phyloP scores from a whole-genome alignment of 192 early-diverging fungal genomes.

The Backusella parvicylindrica region DNA sequence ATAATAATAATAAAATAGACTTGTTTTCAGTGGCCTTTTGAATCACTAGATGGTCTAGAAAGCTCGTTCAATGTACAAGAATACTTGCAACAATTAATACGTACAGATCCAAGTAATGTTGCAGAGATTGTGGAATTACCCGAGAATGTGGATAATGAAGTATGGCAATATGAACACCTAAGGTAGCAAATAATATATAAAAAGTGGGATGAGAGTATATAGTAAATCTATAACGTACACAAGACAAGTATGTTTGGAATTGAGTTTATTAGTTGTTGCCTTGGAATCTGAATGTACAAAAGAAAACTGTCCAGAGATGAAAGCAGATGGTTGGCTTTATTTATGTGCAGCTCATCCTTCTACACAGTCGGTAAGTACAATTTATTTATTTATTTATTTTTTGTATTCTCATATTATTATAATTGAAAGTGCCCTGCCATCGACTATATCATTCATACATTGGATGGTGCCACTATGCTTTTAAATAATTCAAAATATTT shows the following conservation, averaged over 20 bases:
- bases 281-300: conserved; percentile 76
- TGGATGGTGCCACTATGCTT: conserved; percentile 82
- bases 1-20: conserved; percentile 23
- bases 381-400: neutral
- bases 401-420: neutral
- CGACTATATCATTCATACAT: conserved; percentile 90
- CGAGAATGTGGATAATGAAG: conserved; percentile 47
- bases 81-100: conserved; percentile 74
- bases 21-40: conserved; percentile 44
- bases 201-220: neutral
- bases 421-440: conserved; percentile 75
- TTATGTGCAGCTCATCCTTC: conserved; percentile 87
- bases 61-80: conserved; percentile 73
- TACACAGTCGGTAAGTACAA: conserved; percentile 58
- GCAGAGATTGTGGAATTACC: conserved; percentile 62
- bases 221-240: neutral
- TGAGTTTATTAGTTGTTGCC: conserved; percentile 71
- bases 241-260: conserved; percentile 85
- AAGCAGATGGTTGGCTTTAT: conserved; percentile 87
- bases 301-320: conserved; percentile 86
- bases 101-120: conserved; percentile 60
- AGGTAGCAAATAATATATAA: conserved; percentile 49
- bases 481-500: conserved; percentile 77
- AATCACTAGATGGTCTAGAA: conserved; percentile 60
- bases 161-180: conserved; percentile 92